These are phyloP conservation scores for Globisporangium apiculatum DNA, from an alignment of 352 stramenopile genomes.

Conservation along the genomic window DNA sequence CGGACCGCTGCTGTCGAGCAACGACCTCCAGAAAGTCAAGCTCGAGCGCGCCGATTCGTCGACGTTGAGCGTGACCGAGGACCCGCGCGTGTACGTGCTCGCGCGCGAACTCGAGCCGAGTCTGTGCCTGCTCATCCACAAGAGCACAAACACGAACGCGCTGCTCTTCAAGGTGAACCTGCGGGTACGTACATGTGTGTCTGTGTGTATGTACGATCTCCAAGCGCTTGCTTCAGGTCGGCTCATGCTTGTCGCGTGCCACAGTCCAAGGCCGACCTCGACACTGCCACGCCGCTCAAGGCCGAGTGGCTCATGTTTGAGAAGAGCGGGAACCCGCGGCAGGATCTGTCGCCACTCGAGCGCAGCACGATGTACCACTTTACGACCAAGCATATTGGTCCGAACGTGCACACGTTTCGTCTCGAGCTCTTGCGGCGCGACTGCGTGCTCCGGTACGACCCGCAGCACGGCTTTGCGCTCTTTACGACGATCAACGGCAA, in stretches of 20 bases:
- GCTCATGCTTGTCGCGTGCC: too few relatives aligned
- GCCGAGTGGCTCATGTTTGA: constrained; percentile 71
- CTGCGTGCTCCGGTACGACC: constrained; percentile 40
- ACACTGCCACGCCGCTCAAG: constrained; percentile 26
- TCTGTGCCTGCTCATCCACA: constrained; percentile 50
- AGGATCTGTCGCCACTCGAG: constrained; percentile 46
- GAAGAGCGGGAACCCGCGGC: constrained; percentile 43
- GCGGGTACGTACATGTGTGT: constrained; percentile 6
- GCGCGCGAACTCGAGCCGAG: constrained; percentile 38
- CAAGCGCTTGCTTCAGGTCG: too few relatives aligned
- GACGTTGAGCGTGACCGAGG: constrained; percentile 16
- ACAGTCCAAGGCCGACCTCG: constrained; percentile 25
- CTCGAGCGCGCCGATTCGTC: constrained; percentile 26
- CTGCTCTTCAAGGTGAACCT: constrained; percentile 43
- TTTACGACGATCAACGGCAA: constrained; percentile 55
- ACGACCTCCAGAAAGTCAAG: constrained; percentile 35
- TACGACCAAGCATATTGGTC: constrained; percentile 24
- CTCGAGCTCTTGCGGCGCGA: constrained; percentile 41
- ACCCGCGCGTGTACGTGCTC: constrained; percentile 40
- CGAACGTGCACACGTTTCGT: constrained; percentile 37
- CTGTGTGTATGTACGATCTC: not conserved
- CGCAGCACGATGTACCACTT: constrained; percentile 52
- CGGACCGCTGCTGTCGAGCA: constrained; percentile 34
- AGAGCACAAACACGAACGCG: constrained; percentile 51
- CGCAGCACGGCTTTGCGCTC: constrained; percentile 25